Conservation (phyloP, 2,329 filamentous ascomycete genomes). For the Amesomyces nigricolor region DNA sequence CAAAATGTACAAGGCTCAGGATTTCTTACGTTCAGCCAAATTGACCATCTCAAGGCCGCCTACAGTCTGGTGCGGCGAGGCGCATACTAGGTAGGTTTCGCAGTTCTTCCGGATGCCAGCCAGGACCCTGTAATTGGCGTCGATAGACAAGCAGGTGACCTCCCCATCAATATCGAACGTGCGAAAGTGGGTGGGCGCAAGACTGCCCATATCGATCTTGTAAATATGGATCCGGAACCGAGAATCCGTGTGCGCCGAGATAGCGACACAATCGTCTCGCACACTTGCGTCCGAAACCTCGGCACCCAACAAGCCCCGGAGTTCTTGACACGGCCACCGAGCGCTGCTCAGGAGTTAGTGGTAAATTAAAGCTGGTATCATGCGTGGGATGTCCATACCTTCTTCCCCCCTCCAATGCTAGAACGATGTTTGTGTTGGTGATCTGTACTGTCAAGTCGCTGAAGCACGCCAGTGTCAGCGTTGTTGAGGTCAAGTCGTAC, state of each 20-base stretch:
- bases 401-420: conserved; percentile 26
- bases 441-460: conserved; percentile 46
- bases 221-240: conserved; percentile 38
- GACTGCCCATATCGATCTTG: conserved; percentile 30
- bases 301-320: conserved; percentile 6
- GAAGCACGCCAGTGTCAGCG: conserved; percentile 41
- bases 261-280: conserved; percentile 34
- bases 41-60: conserved; percentile 16
- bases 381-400: conserved; percentile 3
- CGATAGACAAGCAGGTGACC: conserved; percentile 43
- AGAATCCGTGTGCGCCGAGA: conserved; percentile 38
- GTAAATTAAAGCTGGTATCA: not conserved
- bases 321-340: conserved; percentile 8
- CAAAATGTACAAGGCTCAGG: not conserved
- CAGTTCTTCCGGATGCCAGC: conserved; percentile 33
- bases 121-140: conserved; percentile 25
- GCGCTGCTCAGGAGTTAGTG: conserved; percentile 14
- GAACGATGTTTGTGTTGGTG: conserved; percentile 43
- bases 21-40: conserved; percentile 25
- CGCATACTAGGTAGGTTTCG: conserved; percentile 33
- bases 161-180: conserved; percentile 40
- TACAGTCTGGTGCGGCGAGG: conserved; percentile 16
- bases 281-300: conserved; percentile 41
- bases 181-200: conserved; percentile 26
- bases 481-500: conserved; percentile 50